phyloP scores from a whole-genome alignment of 176 grass and related monocot species.

The Ananas comosus region DNA sequence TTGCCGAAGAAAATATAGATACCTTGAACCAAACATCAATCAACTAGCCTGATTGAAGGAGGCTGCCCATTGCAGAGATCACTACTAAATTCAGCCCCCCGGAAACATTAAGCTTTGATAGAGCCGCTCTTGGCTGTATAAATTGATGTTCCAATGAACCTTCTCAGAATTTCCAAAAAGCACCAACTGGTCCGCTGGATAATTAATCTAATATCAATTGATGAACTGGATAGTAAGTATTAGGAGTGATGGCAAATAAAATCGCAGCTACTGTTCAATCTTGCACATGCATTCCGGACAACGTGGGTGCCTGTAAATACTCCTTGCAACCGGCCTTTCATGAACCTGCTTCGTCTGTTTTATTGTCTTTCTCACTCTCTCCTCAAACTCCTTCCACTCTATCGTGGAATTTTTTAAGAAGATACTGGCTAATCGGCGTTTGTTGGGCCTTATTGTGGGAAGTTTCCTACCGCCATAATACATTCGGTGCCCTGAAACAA shows the following conservation, averaged over 20 bases:
- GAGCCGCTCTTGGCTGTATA: no score
- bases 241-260: neutral
- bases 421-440: slow-evolving; percentile 72
- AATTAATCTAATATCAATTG: slow-evolving; percentile 4
- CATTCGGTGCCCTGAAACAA: slow-evolving; percentile 96
- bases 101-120: no score
- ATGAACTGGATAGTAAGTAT: slow-evolving; percentile 1
- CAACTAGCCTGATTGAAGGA: no score
- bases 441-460: slow-evolving; percentile 84
- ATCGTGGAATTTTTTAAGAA: slow-evolving; percentile 75
- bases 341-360: slow-evolving; percentile 88
- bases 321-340: slow-evolving; percentile 79
- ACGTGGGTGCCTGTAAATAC: slow-evolving; percentile 84
- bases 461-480: slow-evolving; percentile 75
- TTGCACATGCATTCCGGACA: slow-evolving; percentile 91
- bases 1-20: no score
- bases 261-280: slow-evolving; percentile 31
- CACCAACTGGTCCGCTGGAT: neutral
- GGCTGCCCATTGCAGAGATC: no score
- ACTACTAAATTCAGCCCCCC: no score
- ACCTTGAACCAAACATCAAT: no score
- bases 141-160: no score
- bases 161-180: no score
- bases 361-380: slow-evolving; percentile 77
- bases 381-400: slow-evolving; percentile 95